Base-by-base conservation (phyloP, 192 early-diverging fungal species). In the Entrophospora sp. region DNA sequence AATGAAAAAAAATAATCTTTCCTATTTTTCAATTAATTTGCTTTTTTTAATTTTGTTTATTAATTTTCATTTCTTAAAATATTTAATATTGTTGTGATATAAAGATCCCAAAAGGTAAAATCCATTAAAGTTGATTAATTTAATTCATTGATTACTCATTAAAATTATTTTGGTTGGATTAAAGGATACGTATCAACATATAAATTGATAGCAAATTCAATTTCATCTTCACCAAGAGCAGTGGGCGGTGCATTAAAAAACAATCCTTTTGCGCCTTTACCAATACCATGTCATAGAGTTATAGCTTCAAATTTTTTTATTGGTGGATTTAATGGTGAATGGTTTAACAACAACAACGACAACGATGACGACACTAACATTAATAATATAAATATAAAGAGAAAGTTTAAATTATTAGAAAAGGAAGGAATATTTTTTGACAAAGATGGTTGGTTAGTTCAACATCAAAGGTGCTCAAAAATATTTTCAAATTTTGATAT, bases 241-340 rank as follows among this genome's bases (percentile, higher is more conserved):
- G 59, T 61, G 14, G 59, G 59, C 6, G 36, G 36, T 20, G 37
- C 59, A 30, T n/a, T 61, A 14, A 36, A 38, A 27, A 38, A 43
- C 49, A 88, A 88, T 69, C 87, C 87, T 9, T 88, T 87, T 65
- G 75, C 76, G 28, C 85, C 87, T 42, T 49, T 71, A 24, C 85
- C 81, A 16, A 73, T 88, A 2, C 85, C 87, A 3, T 88, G 87
- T 70, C 85, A 88, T 67, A 77, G 87, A 10, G 79, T 88, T 12
- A 68, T 87, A 66, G 76, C 83, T 6, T 62, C 79, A 4, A 73
- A 83, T 69, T 72, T 66, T 58, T 79, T 81, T 36, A 75, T 88
- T 28, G 87, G 87, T 16, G 87, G 87, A n/a, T 57, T 57, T 37
- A 34, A 57, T 57, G 55, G 55, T 36, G 55, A 37, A 57, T 57